Evolutionary conservation across 331 rosid genomes (phyloP), one percentile per base, ranked within the genome.

Genomic region (Phaseolus coccineus): DNA sequence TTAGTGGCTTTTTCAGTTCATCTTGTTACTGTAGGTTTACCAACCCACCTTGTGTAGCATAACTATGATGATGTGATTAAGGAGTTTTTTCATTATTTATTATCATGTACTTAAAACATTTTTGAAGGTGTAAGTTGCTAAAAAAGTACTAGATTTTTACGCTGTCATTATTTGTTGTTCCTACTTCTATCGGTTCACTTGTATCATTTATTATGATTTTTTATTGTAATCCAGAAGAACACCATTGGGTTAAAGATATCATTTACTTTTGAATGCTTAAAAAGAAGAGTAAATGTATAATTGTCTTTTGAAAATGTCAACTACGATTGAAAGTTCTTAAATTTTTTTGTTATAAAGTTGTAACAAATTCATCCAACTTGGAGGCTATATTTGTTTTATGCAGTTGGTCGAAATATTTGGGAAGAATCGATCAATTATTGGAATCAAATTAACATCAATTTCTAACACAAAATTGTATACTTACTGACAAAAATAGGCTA

Each of bases 31-130:
- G 40, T 78, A 73, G 76, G 79, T 61, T 62, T 73, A 59, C 35
- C 83, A 74, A 69, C 37, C 81, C 77, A 69, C 51, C 62, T 72
- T 78, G 65, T 80, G 85, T 79, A 71, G 66, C 87, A 56, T 73
- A 64, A 82, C 80, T 80, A 33, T 64, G 69, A 62, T 76, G 48
- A 55, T 76, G 55, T 79, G 72, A 67, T 77, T 80, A 50, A 37
- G 53, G 62, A 69, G 64, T 33, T 61, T 77, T 70, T 64, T 82
- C 19, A 8, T 76, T 64, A 53, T 83, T 64, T 42, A 24, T 68
- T 67, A 22, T 79, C 25, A 44, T 77, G 81, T 85, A 77, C 59
- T 62, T 42, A 12, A 31, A 15, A 72, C 59, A 72, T 74, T 85
- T 84, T 68, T 74, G 31, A 57, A 65, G 33, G 30, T 79, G 82